Evolutionary conservation across 2,329 filamentous ascomycete species (phyloP).

Genomic region (Pseudogymnoascus sp.): DNA sequence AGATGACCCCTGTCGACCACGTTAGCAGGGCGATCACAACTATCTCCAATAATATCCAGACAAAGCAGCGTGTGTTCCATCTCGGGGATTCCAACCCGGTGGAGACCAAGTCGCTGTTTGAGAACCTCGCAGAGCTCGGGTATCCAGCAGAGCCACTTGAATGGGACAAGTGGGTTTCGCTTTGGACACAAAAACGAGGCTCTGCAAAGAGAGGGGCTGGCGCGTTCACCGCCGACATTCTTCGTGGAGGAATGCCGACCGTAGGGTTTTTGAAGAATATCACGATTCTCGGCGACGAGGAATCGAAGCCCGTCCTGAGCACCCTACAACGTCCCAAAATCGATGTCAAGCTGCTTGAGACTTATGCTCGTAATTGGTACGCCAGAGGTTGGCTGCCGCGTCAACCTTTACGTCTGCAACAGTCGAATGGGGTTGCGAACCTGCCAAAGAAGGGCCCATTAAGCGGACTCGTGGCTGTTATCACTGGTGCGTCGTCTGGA

Average conservation of each 20-base stretch:
- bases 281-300: slow-evolving; percentile 63
- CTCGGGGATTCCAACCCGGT: slow-evolving; percentile 65
- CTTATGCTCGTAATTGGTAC: slow-evolving; percentile 72
- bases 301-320: slow-evolving; percentile 52
- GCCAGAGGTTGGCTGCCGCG: slow-evolving; percentile 66
- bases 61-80: slow-evolving; percentile 60
- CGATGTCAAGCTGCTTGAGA: slow-evolving; percentile 61
- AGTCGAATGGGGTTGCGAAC: slow-evolving; percentile 36
- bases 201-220: slow-evolving; percentile 56
- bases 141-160: slow-evolving; percentile 57
- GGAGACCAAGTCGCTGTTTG: slow-evolving; percentile 56
- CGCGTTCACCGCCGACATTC: slow-evolving; percentile 68
- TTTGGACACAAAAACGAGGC: slow-evolving; percentile 65
- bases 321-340: slow-evolving; percentile 58
- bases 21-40: slow-evolving; percentile 66
- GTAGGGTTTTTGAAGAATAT: slow-evolving; percentile 62
- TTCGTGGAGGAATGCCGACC: slow-evolving; percentile 71
- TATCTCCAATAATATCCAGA: slow-evolving; percentile 54
- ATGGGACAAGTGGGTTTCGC: slow-evolving; percentile 65
- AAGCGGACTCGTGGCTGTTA: slow-evolving; percentile 59
- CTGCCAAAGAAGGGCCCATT: slow-evolving; percentile 48
- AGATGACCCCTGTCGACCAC: slow-evolving; percentile 80
- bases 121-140: slow-evolving; percentile 54
- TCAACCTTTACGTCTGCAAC: slow-evolving; percentile 45
- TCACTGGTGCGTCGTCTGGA: slow-evolving; percentile 73